These are phyloP conservation scores for Odonthalia washingtoniensis DNA, from an alignment of 31 red algal species.

Conservation along the genomic window DNA sequence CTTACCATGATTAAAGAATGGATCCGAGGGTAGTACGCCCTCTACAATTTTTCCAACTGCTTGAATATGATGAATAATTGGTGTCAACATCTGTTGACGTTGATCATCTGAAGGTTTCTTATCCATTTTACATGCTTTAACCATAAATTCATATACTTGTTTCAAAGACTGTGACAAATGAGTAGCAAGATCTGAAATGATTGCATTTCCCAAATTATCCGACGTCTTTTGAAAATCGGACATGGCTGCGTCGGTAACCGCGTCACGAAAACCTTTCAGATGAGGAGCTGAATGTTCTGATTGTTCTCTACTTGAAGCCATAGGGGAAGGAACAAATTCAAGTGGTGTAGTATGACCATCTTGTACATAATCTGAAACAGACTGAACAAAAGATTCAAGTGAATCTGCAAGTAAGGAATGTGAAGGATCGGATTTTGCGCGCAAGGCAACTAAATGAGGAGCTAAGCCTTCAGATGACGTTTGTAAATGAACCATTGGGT, in stretches of 20 bases:
- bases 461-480: constrained; percentile 11
- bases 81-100: constrained; percentile 58
- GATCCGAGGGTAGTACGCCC: constrained; percentile 38
- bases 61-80: constrained; percentile 59
- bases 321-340: background rate
- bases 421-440: constrained; percentile 49
- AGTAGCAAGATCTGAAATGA: constrained; percentile 26
- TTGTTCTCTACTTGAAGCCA: constrained; percentile 9
- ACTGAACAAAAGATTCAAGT: constrained; percentile 36
- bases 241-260: constrained; percentile 44
- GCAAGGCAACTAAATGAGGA: constrained; percentile 29
- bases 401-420: constrained; percentile 56
- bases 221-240: constrained; percentile 15
- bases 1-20: constrained; percentile 70
- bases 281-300: constrained; percentile 54
- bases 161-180: constrained; percentile 16
- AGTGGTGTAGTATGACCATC: constrained; percentile 19
- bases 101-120: constrained; percentile 60
- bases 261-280: constrained; percentile 58
- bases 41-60: constrained; percentile 24
- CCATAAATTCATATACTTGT: constrained; percentile 55
- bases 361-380: constrained; percentile 38
- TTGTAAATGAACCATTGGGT: constrained; percentile 42
- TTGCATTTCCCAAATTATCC: constrained; percentile 25
- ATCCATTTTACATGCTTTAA: constrained; percentile 42